phyloP scores from a whole-genome alignment of 768 basidiomycete species.

The Boletus speciosus region DNA sequence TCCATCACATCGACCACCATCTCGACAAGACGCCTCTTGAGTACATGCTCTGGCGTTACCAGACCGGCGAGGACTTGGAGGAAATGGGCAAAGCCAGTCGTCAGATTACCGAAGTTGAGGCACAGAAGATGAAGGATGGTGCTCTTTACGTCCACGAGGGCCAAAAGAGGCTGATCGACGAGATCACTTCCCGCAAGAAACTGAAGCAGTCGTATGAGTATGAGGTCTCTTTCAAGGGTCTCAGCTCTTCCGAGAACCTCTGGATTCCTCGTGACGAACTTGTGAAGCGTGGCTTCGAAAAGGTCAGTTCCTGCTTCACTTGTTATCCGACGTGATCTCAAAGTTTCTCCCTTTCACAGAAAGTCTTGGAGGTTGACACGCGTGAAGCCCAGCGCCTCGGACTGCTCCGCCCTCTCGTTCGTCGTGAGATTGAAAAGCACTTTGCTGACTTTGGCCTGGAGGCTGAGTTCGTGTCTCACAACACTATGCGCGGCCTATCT shows the following conservation, averaged over 20 bases:
- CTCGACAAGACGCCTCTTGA: constrained; percentile 98
- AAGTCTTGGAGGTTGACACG: constrained; percentile 95
- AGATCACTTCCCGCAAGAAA: constrained; percentile 90
- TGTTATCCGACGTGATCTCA: neutral
- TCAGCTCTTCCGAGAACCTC: constrained; percentile 97
- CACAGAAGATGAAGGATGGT: constrained; percentile 96
- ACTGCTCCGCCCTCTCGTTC: constrained; percentile 93
- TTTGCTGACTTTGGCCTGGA: constrained; percentile 99
- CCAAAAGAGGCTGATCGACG: constrained; percentile 92
- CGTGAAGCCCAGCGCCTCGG: constrained; percentile 96
- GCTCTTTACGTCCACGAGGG: constrained; percentile 83
- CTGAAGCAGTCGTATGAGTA: constrained; percentile 99
- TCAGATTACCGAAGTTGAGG: constrained; percentile 83
- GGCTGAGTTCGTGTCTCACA: constrained; percentile 98
- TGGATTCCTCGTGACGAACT: constrained; percentile 97
- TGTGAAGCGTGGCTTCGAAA: constrained; percentile 97
- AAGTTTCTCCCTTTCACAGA: constrained; percentile 41
- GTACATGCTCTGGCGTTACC: constrained; percentile 99
- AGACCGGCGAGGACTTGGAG: constrained; percentile 98
- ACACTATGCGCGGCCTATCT: constrained; percentile 97
- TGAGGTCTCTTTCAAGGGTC: constrained; percentile 91
- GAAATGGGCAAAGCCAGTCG: constrained; percentile 92
- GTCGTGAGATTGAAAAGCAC: constrained; percentile 98
- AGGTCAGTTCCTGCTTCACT: constrained; percentile 40
- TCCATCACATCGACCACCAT: constrained; percentile 99